Percentiles rank a stretch among this genome's conserved stretches.
Conservation (phyloP, 2,329 filamentous ascomycete species). For the Nigrospora oryzae region DNA sequence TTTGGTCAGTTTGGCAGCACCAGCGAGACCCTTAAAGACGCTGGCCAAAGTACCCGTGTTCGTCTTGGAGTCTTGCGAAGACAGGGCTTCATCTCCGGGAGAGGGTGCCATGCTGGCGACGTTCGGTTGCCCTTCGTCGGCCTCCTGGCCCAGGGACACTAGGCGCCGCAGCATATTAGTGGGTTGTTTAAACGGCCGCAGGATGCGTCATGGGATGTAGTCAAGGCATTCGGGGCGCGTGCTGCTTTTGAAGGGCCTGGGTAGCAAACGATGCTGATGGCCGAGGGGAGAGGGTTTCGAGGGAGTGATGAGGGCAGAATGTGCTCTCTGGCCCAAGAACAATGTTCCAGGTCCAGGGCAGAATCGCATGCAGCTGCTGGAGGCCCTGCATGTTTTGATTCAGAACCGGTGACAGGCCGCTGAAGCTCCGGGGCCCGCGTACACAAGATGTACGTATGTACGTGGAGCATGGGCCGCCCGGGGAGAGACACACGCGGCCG, state of each 20-base stretch:
- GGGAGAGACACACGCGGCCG: too few species aligned
- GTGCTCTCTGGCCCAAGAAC: too few species aligned
- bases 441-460: too few species aligned
- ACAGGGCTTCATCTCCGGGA: slow-evolving; percentile 46
- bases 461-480: too few species aligned
- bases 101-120: slow-evolving; percentile 50
- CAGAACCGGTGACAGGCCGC: too few species aligned
- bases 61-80: slow-evolving; percentile 43
- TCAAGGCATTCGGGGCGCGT: neutral
- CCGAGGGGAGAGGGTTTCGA: too few species aligned
- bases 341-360: too few species aligned
- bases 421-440: too few species aligned
- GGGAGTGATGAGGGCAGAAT: slow-evolving; percentile 2
- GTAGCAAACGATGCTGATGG: too few species aligned
- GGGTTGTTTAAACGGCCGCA: neutral
- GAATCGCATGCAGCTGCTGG: too few species aligned
- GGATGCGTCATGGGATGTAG: neutral
- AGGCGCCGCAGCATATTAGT: slow-evolving; percentile 34
- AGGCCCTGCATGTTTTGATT: too few species aligned
- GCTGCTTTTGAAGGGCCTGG: too few species aligned
- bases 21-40: slow-evolving; percentile 55
- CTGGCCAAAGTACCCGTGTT: slow-evolving; percentile 46
- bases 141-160: slow-evolving; percentile 34
- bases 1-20: slow-evolving; percentile 41
- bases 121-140: slow-evolving; percentile 26